phyloP scores from a whole-genome alignment of 2,329 filamentous ascomycete genomes.

The Ophiostoma triangulosporum region DNA sequence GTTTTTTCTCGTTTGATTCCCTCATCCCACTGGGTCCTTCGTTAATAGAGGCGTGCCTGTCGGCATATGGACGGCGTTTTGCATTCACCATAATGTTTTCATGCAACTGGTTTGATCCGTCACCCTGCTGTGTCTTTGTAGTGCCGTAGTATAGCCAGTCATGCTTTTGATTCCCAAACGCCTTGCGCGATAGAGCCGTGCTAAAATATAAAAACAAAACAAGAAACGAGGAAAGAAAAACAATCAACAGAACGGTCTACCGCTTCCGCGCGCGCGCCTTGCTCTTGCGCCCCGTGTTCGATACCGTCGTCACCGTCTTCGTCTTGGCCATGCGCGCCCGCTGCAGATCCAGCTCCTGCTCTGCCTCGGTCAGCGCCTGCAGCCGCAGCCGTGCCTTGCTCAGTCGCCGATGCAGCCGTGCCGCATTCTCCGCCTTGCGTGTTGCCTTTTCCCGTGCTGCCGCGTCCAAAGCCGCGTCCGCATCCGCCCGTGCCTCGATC shows the following conservation, averaged over 20 bases:
- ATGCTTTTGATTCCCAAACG: slow-evolving; percentile 3
- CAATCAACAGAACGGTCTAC: slow-evolving; percentile 19
- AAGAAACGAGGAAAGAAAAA: background rate
- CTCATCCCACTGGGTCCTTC: background rate
- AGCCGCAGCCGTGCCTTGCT: slow-evolving; percentile 40
- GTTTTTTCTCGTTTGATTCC: background rate
- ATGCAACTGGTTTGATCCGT: background rate
- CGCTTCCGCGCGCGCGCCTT: slow-evolving; percentile 50
- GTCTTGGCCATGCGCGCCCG: slow-evolving; percentile 53
- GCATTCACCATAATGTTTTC: background rate
- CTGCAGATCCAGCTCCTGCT: slow-evolving; percentile 44
- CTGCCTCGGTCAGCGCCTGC: slow-evolving; percentile 38
- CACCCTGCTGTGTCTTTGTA: too few species aligned
- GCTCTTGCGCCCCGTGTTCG: slow-evolving; percentile 46
- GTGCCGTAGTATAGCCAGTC: too few species aligned
- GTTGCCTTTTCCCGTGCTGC: slow-evolving; percentile 15
- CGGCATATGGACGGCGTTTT: background rate
- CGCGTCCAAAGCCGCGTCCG: slow-evolving; percentile 16
- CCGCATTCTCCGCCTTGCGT: slow-evolving; percentile 26
- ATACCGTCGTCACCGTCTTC: slow-evolving; percentile 43
- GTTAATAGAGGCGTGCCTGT: background rate
- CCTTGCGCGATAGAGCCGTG: too few species aligned
- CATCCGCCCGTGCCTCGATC: slow-evolving; percentile 19
- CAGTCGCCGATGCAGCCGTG: slow-evolving; percentile 35
- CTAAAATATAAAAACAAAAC: background rate